Evolutionary conservation across 495 filamentous ascomycete genomes (phyloP), one percentile per base, ranked within the genome.

Genomic region (Trypethelium eluteriae): DNA sequence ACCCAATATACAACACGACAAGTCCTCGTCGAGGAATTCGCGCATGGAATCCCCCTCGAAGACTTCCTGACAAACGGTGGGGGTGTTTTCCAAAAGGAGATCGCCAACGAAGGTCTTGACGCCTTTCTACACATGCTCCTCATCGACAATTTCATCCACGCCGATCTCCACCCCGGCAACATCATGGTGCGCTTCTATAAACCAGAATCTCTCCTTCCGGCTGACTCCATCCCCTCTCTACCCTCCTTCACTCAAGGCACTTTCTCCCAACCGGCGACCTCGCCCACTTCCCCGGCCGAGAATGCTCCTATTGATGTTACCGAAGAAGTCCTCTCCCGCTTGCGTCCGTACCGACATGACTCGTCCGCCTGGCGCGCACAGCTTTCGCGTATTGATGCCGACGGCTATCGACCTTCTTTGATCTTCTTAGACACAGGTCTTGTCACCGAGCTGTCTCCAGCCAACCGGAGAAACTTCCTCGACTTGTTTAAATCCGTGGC

Each of bases 111-210:
- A 80, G 95, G 95, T 3, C 85, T 99, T 5, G 92, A 99, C 72
- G 92, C 93, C n/a, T 99, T 99, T 78, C 76, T 99, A 64, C 91
- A 91, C 68, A 99, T 99, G 95, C 81, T 99, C 2, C 82, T 99
- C 12, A 88, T 99, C 63, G 95, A 99, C 74, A 98, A 99, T 73
- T 99, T 99, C 74, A 86, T 97, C 63, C 95, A 99, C 71, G 94
- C 95, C n/a, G 95, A 99, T 76, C 80, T 99, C 10, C 95, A 99
- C 71, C 95, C 95, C 0, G 95, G 95, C 7, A 99, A 99, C 74
- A 98, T 99, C 79, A 98, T 99, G 93, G 95, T 99, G 59, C 91
- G 95, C 67, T 99, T 99, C 78, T 96, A 98, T 78, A 85, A 94
- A 72, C 87, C 92, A 0, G 86, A 85, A 39, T 81, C 86, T 65